phyloP scores from a whole-genome alignment of 2,329 filamentous ascomycete species.

The Berkeleyomyces rouxiae region DNA sequence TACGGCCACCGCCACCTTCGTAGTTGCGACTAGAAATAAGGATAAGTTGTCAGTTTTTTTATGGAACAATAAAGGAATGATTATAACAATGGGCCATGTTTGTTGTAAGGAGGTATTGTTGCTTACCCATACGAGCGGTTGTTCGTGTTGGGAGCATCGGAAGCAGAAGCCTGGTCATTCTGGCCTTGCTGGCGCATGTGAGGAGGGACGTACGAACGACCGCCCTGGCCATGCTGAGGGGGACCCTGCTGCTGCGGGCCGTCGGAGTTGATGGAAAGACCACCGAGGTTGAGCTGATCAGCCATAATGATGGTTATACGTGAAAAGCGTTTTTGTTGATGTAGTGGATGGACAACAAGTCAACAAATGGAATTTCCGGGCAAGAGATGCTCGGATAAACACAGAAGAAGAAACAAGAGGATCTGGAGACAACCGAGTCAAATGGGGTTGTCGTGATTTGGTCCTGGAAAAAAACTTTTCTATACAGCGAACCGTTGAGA shows the following conservation, averaged over 20 bases:
- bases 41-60: not conserved
- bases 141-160: constrained; percentile 34
- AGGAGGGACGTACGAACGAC: constrained; percentile 67
- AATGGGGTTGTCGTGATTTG: not conserved
- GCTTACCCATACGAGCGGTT: constrained; percentile 47
- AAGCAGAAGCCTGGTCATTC: constrained; percentile 8
- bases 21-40: constrained; percentile 3
- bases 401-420: not conserved
- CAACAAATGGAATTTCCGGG: not conserved
- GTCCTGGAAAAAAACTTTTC: not conserved
- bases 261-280: constrained; percentile 34
- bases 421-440: not conserved
- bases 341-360: not conserved
- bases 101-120: not conserved
- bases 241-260: constrained; percentile 20
- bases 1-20: constrained; percentile 2
- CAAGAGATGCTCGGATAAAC: not conserved
- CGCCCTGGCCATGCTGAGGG: constrained; percentile 3
- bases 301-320: constrained; percentile 40
- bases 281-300: constrained; percentile 69
- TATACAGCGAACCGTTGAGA: constrained; percentile 8
- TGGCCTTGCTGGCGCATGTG: constrained; percentile 50
- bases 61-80: not conserved
- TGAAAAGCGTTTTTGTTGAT: not conserved
- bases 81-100: not conserved